These are phyloP conservation scores for Immersiella caudata DNA, from an alignment of 495 filamentous ascomycete genomes.

Conservation along the genomic window DNA sequence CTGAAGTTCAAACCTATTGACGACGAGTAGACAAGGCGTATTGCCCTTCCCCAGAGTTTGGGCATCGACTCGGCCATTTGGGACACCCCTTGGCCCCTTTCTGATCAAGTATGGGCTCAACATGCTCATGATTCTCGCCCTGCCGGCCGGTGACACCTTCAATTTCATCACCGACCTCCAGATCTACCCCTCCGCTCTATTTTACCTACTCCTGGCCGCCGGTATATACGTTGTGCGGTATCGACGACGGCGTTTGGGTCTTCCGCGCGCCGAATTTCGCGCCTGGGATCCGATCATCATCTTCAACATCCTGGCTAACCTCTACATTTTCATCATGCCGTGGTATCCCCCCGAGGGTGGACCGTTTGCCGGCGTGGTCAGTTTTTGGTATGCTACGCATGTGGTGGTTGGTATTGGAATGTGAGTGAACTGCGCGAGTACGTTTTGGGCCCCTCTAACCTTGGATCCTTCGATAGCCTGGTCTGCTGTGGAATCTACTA, in stretches of 20 bases:
- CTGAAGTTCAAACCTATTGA: too few species aligned
- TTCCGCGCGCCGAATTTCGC: conserved; percentile 50
- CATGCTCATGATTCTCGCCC: conserved; percentile 65
- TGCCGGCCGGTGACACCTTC: conserved; percentile 70
- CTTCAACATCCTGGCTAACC: conserved; percentile 57
- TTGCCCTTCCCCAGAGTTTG: conserved; percentile 65
- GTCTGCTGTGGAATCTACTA: conserved; percentile 58
- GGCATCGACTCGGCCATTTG: conserved; percentile 66
- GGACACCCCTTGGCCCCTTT: conserved; percentile 63
- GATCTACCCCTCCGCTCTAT: conserved; percentile 56
- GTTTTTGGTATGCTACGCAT: conserved; percentile 71
- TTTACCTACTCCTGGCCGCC: conserved; percentile 55
- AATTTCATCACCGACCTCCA: conserved; percentile 63
- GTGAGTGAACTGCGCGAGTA: conserved; percentile 42
- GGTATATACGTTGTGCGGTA: conserved; percentile 59
- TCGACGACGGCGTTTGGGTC: conserved; percentile 50
- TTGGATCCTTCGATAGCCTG: conserved; percentile 40
- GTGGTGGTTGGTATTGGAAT: conserved; percentile 58
- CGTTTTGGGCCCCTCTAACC: background rate
- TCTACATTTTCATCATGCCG: conserved; percentile 63
- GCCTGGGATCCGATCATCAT: conserved; percentile 58
- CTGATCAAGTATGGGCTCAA: conserved; percentile 61
- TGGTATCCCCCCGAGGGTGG: conserved; percentile 67
- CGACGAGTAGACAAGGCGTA: conserved; percentile 59
- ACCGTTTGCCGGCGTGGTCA: conserved; percentile 59